phyloP scores from a whole-genome alignment of 2,329 filamentous ascomycete genomes.

The Colletotrichum euphorbiae region DNA sequence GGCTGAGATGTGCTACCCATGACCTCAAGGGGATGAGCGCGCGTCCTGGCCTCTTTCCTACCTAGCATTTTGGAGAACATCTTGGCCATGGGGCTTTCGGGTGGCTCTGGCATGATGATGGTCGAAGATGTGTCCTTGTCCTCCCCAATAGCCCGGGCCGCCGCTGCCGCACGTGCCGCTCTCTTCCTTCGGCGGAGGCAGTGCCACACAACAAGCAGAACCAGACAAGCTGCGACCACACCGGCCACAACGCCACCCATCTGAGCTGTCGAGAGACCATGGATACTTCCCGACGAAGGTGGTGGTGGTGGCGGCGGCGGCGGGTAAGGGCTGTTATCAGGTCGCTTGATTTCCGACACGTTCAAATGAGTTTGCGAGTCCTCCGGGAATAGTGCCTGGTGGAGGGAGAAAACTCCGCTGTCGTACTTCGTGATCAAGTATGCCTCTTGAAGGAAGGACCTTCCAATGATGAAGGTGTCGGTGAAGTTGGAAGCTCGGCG shows the following conservation, averaged over 20 bases:
- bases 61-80: constrained; percentile 59
- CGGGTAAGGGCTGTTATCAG: constrained; percentile 61
- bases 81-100: constrained; percentile 51
- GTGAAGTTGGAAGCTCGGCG: constrained; percentile 64
- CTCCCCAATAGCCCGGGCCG: constrained; percentile 43
- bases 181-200: constrained; percentile 51
- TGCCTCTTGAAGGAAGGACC: constrained; percentile 77
- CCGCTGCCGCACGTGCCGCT: constrained; percentile 43
- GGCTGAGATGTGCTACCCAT: constrained; percentile 48
- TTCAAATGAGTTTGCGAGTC: constrained; percentile 54
- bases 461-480: constrained; percentile 67
- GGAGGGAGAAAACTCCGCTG: constrained; percentile 62
- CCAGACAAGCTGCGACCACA: constrained; percentile 48
- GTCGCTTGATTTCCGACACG: constrained; percentile 56
- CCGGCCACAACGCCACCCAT: constrained; percentile 61
- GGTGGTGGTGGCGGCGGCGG: constrained; percentile 53
- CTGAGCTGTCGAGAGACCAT: constrained; percentile 53
- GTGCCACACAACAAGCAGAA: constrained; percentile 46
- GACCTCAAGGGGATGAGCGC: constrained; percentile 42
- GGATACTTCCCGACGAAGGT: constrained; percentile 32
- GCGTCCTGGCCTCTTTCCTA: constrained; percentile 48
- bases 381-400: constrained; percentile 66
- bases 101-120: constrained; percentile 49
- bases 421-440: constrained; percentile 70
- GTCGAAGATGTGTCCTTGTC: constrained; percentile 53